Evolutionary conservation across 2,329 filamentous ascomycete species (phyloP).

Genomic region (Alternaria consortialis): DNA sequence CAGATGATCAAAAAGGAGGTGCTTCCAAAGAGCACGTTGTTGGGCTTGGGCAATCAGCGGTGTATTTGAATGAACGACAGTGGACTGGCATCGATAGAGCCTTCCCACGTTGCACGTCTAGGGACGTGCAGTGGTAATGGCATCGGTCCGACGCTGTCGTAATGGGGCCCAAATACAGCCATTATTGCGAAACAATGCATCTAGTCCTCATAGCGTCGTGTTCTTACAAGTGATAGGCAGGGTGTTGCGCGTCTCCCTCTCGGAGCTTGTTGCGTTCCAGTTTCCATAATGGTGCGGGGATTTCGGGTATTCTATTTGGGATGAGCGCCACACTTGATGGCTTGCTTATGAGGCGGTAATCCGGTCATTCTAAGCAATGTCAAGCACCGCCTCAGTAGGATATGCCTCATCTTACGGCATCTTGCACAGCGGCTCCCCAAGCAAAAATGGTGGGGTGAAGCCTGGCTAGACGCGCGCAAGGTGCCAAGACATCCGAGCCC

Average conservation of each 20-base stretch:
- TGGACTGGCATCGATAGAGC: not conserved
- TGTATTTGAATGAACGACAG: not conserved
- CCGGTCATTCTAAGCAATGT: not conserved
- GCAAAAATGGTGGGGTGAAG: slow-evolving; percentile 7
- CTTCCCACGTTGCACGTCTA: not conserved
- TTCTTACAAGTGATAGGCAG: not conserved
- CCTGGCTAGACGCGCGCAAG: not conserved
- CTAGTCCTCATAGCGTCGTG: not conserved
- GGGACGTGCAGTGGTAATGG: slow-evolving; percentile 1
- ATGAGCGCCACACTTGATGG: not conserved
- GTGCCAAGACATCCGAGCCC: slow-evolving; percentile 9
- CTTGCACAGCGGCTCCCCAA: not conserved
- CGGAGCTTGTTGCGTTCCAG: not conserved
- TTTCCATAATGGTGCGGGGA: not conserved
- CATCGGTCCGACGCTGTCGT: not conserved
- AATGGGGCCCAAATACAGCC: not conserved
- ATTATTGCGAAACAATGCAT: slow-evolving; percentile 1
- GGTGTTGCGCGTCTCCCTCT: not conserved
- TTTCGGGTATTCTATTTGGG: not conserved
- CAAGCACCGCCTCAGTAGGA: not conserved
- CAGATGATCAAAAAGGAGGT: slow-evolving; percentile 8
- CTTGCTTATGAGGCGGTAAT: slow-evolving; percentile 1
- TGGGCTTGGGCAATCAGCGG: slow-evolving; percentile 12
- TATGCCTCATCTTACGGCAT: not conserved
- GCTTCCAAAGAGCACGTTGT: slow-evolving; percentile 8